A percentile compares a stretch with the other conserved stretches of the same genome.
These are phyloP conservation scores for Cocos nucifera DNA, from an alignment of 176 grass and related monocot species.

Conservation along the genomic window DNA sequence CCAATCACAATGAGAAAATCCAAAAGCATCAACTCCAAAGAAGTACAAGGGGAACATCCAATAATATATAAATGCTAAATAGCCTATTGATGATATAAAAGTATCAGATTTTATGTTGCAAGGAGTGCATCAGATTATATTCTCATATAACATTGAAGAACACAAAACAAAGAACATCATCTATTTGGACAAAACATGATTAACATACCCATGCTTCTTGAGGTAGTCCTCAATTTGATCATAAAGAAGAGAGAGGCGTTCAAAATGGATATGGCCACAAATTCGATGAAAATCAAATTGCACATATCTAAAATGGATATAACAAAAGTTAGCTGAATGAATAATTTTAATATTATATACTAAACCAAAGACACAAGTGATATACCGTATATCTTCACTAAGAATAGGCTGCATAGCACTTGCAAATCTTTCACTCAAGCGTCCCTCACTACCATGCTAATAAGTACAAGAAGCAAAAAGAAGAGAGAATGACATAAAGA, in stretches of 20 bases:
- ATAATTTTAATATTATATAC: no score
- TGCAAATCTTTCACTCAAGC: constrained; percentile 68
- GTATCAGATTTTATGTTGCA: no score
- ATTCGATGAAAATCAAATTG: constrained; percentile 95
- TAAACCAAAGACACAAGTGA: neutral
- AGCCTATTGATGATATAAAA: no score
- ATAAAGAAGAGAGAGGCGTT: constrained; percentile 85
- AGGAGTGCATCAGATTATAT: no score
- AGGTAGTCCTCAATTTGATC: constrained; percentile 82
- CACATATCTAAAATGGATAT: constrained; percentile 53
- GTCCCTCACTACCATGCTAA: constrained; percentile 81
- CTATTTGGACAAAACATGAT: no score
- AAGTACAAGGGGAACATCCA: no score
- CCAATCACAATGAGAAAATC: no score
- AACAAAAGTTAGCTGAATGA: neutral
- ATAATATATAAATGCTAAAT: no score
- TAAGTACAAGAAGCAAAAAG: constrained; percentile 17
- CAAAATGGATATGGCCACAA: constrained; percentile 92
- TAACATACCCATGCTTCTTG: constrained; percentile 59
- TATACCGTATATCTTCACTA: constrained; percentile 71
- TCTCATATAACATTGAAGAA: no score
- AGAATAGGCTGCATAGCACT: constrained; percentile 68
- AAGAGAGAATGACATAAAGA: neutral
- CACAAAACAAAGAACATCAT: no score
- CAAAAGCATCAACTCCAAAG: no score